Evolutionary conservation across 805 yeast species (phyloP), one percentile per base, ranked within the genome.

Genomic region (Candida khao-thaluensis): DNA sequence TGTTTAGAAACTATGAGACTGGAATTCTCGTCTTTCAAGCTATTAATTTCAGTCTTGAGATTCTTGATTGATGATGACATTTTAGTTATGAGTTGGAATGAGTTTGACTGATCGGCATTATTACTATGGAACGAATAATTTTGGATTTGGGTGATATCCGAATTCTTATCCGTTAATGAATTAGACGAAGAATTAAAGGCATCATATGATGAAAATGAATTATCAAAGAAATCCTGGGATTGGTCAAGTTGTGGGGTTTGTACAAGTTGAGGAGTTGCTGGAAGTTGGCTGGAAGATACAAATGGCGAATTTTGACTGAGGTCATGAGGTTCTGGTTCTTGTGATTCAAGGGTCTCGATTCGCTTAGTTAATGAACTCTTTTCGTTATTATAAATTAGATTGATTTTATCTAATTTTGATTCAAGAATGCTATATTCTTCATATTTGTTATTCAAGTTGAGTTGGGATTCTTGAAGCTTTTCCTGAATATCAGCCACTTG

Each of bases 31-130:
- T 83, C 89, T 45, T 70, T 75, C 37, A 81, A 62, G 0, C 85
- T 72, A 30, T 77, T 60, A 11, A 89, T 59, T 54, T 93, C 97
- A 18, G 84, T 75, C 56, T 91, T 96, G 28, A 91, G 66, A 40
- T 90, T 72, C 43, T 95, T 74, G 14, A 91, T 79, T 35, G 81
- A 86, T 0, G 85, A 65, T 32, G 90, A 80, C 71, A 93, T 72
- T 51, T 82, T 85, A 45, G 83, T 79, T 34, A 86, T 75, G 38
- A 86, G 57, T 54, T 85, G 96, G 30, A 82, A 72, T 15, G 45
- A 41, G 18, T 38, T 34, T 10, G 39, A 30, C 11, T 23, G 29
- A 7, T 24, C 22, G 4, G 26, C 7, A 16, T 7, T 17, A 22
- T 21, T 23, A 12, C 18, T 28, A 6, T n/a, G 17, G 22, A 20